Evolutionary conservation across 805 yeast genomes (phyloP).

Genomic region (Metschnikowia hibisci): DNA sequence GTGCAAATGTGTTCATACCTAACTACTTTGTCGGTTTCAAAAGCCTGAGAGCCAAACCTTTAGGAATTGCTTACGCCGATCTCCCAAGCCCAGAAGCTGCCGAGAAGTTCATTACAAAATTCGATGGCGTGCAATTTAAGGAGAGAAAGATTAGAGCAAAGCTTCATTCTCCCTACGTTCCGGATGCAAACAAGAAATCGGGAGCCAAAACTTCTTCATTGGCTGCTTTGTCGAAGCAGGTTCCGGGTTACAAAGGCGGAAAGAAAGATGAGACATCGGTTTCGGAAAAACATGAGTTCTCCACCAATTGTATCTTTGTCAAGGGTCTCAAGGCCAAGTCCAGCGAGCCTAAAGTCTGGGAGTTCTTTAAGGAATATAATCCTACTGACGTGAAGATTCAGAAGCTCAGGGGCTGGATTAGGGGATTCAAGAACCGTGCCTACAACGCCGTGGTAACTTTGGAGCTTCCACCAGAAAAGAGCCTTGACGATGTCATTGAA

Average conservation of each 20-base stretch:
- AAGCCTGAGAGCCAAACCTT: conserved; percentile 37
- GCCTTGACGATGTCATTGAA: conserved; percentile 41
- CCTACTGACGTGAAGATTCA: conserved; percentile 49
- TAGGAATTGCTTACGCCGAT: conserved; percentile 52
- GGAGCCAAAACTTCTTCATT: not conserved
- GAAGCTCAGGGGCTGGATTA: conserved; percentile 31
- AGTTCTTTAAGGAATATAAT: conserved; percentile 36
- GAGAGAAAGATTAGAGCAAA: conserved; percentile 39
- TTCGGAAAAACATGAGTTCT: conserved; percentile 17
- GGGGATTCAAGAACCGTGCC: conserved; percentile 30
- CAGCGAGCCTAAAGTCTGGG: conserved; percentile 44
- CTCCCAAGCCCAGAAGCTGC: conserved; percentile 30
- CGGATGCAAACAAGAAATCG: conserved; percentile 3
- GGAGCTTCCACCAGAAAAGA: conserved; percentile 32
- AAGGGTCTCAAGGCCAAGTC: conserved; percentile 36
- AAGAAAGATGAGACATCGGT: conserved; percentile 4
- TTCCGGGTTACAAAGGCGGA: conserved; percentile 3
- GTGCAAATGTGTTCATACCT: conserved; percentile 47
- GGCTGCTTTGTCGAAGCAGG: conserved; percentile 1
- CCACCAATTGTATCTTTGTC: conserved; percentile 46
- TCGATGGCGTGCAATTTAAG: conserved; percentile 27
- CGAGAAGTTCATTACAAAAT: conserved; percentile 22
- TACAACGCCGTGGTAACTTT: conserved; percentile 52
- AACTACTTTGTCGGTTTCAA: conserved; percentile 49
- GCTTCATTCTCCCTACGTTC: conserved; percentile 39